A percentile compares a stretch with the other conserved stretches of the same genome.
phyloP scores from a whole-genome alignment of 2,329 filamentous ascomycete species.

The Paecilomyces sp. region DNA sequence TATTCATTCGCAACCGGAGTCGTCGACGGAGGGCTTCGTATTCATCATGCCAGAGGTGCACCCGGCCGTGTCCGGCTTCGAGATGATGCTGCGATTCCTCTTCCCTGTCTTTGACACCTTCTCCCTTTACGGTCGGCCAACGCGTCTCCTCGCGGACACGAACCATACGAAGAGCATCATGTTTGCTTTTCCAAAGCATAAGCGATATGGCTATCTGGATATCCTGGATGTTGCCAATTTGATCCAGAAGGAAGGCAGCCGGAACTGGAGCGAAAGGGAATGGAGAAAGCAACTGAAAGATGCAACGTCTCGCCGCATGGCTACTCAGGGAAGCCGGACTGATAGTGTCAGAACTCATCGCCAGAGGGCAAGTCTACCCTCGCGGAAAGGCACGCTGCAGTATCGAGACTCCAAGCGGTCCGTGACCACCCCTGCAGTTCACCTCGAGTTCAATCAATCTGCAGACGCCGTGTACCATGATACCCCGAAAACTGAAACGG shows the following conservation, averaged over 20 bases:
- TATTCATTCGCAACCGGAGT: constrained; percentile 71
- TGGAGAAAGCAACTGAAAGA: constrained; percentile 90
- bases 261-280: constrained; percentile 73
- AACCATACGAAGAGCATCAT: constrained; percentile 84
- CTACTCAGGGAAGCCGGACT: constrained; percentile 32
- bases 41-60: constrained; percentile 96
- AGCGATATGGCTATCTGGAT: constrained; percentile 84
- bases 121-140: constrained; percentile 81
- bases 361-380: constrained; percentile 30
- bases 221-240: constrained; percentile 74
- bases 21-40: constrained; percentile 82
- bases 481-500: constrained; percentile 14
- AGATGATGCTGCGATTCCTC: constrained; percentile 87
- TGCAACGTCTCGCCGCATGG: constrained; percentile 55
- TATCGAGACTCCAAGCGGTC: constrained; percentile 18
- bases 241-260: constrained; percentile 70
- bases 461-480: constrained; percentile 27
- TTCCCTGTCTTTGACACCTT: constrained; percentile 95
- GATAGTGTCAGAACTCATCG: constrained; percentile 49
- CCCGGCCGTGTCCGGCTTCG: constrained; percentile 87
- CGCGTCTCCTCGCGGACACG: constrained; percentile 76
- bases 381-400: constrained; percentile 27
- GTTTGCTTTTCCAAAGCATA: constrained; percentile 93
- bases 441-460: constrained; percentile 26
- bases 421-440: constrained; percentile 10